These are phyloP conservation scores for Leucocoprinus leucothites DNA, from an alignment of 768 basidiomycete genomes.

Conservation along the genomic window DNA sequence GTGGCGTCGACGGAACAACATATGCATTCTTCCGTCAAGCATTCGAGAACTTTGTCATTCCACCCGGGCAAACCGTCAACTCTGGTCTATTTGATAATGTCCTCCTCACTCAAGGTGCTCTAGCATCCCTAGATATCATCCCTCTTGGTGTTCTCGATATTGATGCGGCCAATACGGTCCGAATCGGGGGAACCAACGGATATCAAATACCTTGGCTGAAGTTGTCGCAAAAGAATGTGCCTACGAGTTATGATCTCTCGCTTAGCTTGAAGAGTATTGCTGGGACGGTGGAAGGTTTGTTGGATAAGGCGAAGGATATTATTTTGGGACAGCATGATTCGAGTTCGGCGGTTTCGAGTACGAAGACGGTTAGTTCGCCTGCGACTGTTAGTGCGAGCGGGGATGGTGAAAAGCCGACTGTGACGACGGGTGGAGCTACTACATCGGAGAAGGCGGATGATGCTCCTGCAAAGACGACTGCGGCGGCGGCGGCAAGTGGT, in stretches of 20 bases:
- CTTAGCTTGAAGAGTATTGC: slow-evolving; percentile 16
- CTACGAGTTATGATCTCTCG: slow-evolving; percentile 44
- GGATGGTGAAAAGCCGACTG: not conserved
- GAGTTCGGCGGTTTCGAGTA: not conserved
- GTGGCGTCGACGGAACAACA: slow-evolving; percentile 44
- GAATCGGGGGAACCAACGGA: slow-evolving; percentile 44
- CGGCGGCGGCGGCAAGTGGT: not conserved
- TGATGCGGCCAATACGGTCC: slow-evolving; percentile 41
- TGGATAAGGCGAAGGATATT: slow-evolving; percentile 13
- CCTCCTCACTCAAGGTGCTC: slow-evolving; percentile 54
- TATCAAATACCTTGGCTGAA: slow-evolving; percentile 69
- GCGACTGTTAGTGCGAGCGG: not conserved
- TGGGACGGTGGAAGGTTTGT: slow-evolving; percentile 14
- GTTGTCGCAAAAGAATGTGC: slow-evolving; percentile 48
- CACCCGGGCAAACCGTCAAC: slow-evolving; percentile 55
- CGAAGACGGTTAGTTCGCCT: not conserved
- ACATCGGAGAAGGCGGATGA: not conserved
- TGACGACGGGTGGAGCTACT: slow-evolving; percentile 12
- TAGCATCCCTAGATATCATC: slow-evolving; percentile 54
- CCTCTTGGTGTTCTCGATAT: slow-evolving; percentile 54
- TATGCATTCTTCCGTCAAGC: slow-evolving; percentile 58
- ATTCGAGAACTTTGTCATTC: slow-evolving; percentile 55
- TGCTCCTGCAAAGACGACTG: not conserved
- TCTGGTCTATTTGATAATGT: slow-evolving; percentile 60
- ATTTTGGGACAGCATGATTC: not conserved